These are phyloP conservation scores for Microcera coccophila DNA, from an alignment of 2,329 filamentous ascomycete species.

Conservation along the genomic window DNA sequence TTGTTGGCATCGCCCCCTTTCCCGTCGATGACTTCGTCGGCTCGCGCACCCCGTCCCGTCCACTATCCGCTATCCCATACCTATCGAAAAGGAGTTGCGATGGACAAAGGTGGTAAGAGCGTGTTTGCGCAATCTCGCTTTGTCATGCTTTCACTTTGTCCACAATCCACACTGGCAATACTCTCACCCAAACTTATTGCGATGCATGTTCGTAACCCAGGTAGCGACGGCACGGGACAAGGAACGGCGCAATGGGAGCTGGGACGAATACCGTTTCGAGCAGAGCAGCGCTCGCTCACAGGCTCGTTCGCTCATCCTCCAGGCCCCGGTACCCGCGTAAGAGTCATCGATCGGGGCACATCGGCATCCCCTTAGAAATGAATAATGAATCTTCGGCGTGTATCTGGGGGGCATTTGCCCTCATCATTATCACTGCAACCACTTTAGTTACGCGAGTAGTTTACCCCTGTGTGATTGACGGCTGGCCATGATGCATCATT, in stretches of 20 bases:
- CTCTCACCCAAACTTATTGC: not conserved
- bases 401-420: not conserved
- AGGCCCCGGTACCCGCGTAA: conserved; percentile 11
- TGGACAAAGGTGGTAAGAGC: too few species aligned
- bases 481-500: conserved; percentile 13
- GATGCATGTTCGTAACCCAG: conserved; percentile 24
- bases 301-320: conserved; percentile 19
- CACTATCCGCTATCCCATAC: too few species aligned
- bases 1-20: not conserved
- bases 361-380: conserved; percentile 4
- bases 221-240: conserved; percentile 15
- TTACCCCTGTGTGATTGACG: conserved; percentile 22
- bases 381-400: not conserved
- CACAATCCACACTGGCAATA: not conserved
- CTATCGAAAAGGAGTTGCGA: too few species aligned
- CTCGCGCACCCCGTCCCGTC: not conserved
- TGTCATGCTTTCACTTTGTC: not conserved
- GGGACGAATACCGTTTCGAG: conserved; percentile 24
- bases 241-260: conserved; percentile 25
- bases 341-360: conserved; percentile 13
- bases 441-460: not conserved
- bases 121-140: not conserved
- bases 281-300: conserved; percentile 17
- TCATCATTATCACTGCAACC: not conserved
- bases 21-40: not conserved